These are phyloP conservation scores for Triticum monococcum DNA, from an alignment of 176 grass and related monocot genomes.

Conservation along the genomic window DNA sequence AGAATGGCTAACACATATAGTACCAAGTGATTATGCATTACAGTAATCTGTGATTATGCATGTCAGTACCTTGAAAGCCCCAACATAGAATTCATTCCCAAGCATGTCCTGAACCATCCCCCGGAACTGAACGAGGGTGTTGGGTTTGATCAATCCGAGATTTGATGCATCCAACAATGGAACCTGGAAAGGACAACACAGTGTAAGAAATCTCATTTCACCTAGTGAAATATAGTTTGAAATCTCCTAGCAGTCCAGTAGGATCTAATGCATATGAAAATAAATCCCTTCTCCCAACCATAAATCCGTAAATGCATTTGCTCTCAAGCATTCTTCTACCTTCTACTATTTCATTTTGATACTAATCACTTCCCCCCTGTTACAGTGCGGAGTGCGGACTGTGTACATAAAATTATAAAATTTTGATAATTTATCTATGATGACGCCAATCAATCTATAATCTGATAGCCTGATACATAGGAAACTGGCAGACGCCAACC, in stretches of 20 bases:
- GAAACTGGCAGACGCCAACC: not conserved
- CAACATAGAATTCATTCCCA: constrained; percentile 80
- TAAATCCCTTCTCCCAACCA: too few species aligned
- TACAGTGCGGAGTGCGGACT: not conserved
- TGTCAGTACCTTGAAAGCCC: constrained; percentile 71
- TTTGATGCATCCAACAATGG: constrained; percentile 68
- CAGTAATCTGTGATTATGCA: too few species aligned
- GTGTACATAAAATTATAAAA: not conserved
- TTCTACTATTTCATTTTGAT: not conserved
- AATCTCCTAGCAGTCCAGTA: not conserved
- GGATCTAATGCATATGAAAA: not conserved
- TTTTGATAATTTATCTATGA: not conserved
- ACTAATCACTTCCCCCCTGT: not conserved
- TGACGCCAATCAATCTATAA: not conserved
- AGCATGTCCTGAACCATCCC: constrained; percentile 98
- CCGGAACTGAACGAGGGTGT: constrained; percentile 72
- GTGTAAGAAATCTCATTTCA: not conserved
- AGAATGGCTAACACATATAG: too few species aligned
- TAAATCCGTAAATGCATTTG: too few species aligned
- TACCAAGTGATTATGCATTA: too few species aligned
- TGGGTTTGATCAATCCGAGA: constrained; percentile 68
- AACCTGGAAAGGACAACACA: constrained; percentile 42
- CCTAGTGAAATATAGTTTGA: not conserved
- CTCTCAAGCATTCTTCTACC: too few species aligned
- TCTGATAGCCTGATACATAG: too few species aligned